Conservation (phyloP, 345 rosid genomes). For the Citrus trifoliata region DNA sequence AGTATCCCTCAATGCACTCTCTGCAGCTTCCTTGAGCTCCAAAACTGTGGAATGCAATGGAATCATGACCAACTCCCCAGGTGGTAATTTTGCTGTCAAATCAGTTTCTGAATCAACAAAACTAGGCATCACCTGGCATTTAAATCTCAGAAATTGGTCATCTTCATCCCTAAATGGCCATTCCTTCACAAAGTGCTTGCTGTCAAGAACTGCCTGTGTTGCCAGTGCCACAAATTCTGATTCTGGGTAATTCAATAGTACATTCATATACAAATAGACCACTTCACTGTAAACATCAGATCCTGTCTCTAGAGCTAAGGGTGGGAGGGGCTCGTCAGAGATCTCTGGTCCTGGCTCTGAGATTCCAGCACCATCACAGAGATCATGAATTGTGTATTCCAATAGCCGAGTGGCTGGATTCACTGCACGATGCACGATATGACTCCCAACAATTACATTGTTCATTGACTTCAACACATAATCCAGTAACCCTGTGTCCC, state of each 20-base stretch:
- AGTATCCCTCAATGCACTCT: conserved; percentile 60
- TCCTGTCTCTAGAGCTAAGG: conserved; percentile 34
- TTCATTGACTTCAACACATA: conserved; percentile 80
- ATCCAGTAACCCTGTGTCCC: conserved; percentile 87
- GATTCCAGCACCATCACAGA: conserved; percentile 17
- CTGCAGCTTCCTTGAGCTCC: conserved; percentile 64
- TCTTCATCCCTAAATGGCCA: conserved; percentile 57
- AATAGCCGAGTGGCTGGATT: conserved; percentile 60
- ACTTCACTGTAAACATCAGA: conserved; percentile 57
- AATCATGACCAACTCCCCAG: conserved; percentile 59
- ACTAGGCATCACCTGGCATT: conserved; percentile 50
- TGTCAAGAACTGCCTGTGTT: conserved; percentile 55
- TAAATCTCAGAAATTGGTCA: conserved; percentile 44
- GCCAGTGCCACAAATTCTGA: conserved; percentile 46
- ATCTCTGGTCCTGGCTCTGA: conserved; percentile 17
- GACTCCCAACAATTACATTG: conserved; percentile 60
- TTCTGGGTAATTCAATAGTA: conserved; percentile 54
- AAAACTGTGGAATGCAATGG: conserved; percentile 59
- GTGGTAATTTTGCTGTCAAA: conserved; percentile 26
- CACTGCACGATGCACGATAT: conserved; percentile 53
- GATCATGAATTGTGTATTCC: conserved; percentile 68
- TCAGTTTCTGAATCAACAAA: conserved; percentile 25
- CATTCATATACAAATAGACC: conserved; percentile 41
- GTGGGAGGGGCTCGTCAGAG: conserved; percentile 10
- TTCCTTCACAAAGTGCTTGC: conserved; percentile 74